These are phyloP conservation scores for Pelargonium myrrhifolium DNA, from an alignment of 441 rosid species.

Conservation along the genomic window DNA sequence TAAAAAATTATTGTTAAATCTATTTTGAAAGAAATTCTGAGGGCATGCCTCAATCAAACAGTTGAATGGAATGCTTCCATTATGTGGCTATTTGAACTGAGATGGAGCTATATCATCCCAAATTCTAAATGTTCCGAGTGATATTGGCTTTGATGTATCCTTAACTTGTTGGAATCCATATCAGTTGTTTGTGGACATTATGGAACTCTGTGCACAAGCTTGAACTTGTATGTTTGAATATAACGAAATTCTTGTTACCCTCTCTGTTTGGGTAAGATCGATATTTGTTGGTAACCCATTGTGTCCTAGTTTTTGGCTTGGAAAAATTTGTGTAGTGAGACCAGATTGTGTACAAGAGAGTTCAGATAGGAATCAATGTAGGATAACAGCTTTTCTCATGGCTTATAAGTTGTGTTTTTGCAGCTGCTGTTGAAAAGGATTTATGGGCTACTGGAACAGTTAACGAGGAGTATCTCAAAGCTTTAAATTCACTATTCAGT, in stretches of 20 bases:
- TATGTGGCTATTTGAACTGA: background rate
- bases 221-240: background rate
- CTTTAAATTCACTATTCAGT: slow-evolving; percentile 83
- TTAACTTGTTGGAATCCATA: background rate
- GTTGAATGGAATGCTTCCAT: background rate
- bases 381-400: slow-evolving; percentile 3
- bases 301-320: background rate
- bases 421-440: slow-evolving; percentile 99
- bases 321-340: background rate
- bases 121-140: background rate
- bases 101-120: background rate
- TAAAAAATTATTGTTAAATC: background rate
- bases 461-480: slow-evolving; percentile 91
- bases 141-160: background rate
- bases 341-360: background rate
- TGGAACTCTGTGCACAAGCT: background rate
- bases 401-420: slow-evolving; percentile 23
- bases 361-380: slow-evolving; percentile 2
- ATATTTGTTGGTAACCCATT: background rate
- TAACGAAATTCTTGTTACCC: background rate
- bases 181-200: background rate
- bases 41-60: background rate
- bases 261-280: background rate
- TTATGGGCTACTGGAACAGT: slow-evolving; percentile 97
- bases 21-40: background rate